Conservation (phyloP, 352 stramenopile genomes). For the Phytophthora constricta region DNA sequence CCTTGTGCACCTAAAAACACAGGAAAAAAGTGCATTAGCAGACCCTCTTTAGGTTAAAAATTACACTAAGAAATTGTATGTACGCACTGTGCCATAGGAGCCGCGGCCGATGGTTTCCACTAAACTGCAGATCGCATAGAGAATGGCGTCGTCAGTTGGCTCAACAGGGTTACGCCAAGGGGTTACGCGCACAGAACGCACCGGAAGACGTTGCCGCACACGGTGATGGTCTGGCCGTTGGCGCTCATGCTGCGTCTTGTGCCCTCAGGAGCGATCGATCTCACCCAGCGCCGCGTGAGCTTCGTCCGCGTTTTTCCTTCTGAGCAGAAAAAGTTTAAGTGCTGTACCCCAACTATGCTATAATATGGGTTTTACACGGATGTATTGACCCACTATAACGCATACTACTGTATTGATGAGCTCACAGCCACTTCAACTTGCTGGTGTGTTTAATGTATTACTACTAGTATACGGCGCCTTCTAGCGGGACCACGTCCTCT, state of each 20-base stretch:
- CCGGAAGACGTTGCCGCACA: slow-evolving; percentile 85
- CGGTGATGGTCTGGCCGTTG: slow-evolving; percentile 79
- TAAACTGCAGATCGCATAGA: slow-evolving; percentile 42
- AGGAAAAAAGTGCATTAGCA: neutral
- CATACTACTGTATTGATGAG: no score
- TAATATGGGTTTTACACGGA: neutral
- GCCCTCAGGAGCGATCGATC: neutral
- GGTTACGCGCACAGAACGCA: no score
- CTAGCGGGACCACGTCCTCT: slow-evolving; percentile 18
- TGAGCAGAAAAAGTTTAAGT: slow-evolving; percentile 16
- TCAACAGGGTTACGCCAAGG: no score
- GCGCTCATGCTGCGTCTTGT: slow-evolving; percentile 49
- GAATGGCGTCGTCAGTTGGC: no score
- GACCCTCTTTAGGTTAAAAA: no score
- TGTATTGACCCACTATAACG: no score
- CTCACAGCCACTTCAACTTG: slow-evolving; percentile 21
- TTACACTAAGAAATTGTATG: neutral
- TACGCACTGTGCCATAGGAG: slow-evolving; percentile 82
- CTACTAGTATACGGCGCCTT: slow-evolving; percentile 22
- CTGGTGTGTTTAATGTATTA: slow-evolving; percentile 29
- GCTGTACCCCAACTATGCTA: neutral
- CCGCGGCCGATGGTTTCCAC: slow-evolving; percentile 81
- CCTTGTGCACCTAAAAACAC: slow-evolving; percentile 71
- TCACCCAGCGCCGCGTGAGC: neutral
- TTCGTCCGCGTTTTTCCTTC: slow-evolving; percentile 26